These are phyloP conservation scores for Boletus edulis DNA, from an alignment of 768 basidiomycete genomes.

Conservation along the genomic window DNA sequence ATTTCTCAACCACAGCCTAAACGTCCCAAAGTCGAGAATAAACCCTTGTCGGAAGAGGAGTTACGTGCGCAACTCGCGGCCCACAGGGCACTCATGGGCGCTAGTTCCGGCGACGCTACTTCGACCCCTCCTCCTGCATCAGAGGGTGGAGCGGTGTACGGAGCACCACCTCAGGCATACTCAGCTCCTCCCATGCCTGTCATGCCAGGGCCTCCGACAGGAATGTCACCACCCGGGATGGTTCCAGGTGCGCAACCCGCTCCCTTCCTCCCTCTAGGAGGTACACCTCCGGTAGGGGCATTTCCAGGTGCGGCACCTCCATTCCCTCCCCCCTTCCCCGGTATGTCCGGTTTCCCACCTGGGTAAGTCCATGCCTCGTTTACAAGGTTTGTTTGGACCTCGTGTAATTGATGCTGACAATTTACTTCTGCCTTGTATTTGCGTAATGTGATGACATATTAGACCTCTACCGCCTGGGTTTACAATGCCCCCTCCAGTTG, in stretches of 20 bases:
- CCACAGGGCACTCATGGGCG: conserved; percentile 91
- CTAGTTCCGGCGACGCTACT: conserved; percentile 35
- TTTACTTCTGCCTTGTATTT: conserved; percentile 4
- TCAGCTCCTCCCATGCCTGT: conserved; percentile 39
- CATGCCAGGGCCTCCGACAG: conserved; percentile 24
- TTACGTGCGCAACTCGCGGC: conserved; percentile 81
- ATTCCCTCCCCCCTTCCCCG: conserved; percentile 41
- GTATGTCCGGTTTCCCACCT: conserved; percentile 52
- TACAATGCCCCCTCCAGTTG: conserved; percentile 45
- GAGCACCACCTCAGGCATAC: conserved; percentile 74
- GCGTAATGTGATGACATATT: conserved; percentile 11
- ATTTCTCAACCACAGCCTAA: conserved; percentile 82
- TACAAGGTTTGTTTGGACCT: conserved; percentile 13
- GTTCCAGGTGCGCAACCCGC: conserved; percentile 45
- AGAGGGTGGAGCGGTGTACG: conserved; percentile 56
- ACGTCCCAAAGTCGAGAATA: conserved; percentile 77
- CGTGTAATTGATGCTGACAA: conserved; percentile 21
- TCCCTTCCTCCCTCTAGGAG: conserved; percentile 37
- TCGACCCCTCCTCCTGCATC: conserved; percentile 34
- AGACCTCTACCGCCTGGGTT: conserved; percentile 57
- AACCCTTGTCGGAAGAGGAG: conserved; percentile 77
- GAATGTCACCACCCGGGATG: conserved; percentile 37
- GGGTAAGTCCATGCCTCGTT: conserved; percentile 41
- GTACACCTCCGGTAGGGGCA: conserved; percentile 35
- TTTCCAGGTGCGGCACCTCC: conserved; percentile 38